Conservation (phyloP, 441 rosid genomes). For the Theobroma grandiflorum region DNA sequence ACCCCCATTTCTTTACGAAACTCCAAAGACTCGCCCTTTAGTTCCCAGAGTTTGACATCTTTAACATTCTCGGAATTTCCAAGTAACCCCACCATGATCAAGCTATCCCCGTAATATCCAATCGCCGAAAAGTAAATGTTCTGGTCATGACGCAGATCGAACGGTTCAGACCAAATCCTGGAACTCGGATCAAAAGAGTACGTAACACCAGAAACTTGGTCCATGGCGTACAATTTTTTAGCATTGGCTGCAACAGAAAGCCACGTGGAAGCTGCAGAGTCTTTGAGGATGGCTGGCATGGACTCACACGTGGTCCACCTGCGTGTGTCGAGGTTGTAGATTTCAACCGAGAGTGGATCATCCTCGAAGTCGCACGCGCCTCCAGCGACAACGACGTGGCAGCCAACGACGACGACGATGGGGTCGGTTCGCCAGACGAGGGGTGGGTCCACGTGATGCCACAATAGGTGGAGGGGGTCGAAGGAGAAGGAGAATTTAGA, state of each 20-base stretch:
- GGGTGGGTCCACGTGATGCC: conserved; percentile 67
- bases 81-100: conserved; percentile 57
- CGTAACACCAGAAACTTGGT: conserved; percentile 56
- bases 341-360: conserved; percentile 70
- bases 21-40: conserved; percentile 37
- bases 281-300: conserved; percentile 60
- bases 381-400: conserved; percentile 58
- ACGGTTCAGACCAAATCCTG: conserved; percentile 62
- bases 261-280: conserved; percentile 64
- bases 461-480: conserved; percentile 69
- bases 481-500: conserved; percentile 64
- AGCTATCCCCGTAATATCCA: conserved; percentile 40
- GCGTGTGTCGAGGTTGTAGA: conserved; percentile 47
- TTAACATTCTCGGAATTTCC: conserved; percentile 41
- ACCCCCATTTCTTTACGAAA: conserved; percentile 45
- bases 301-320: conserved; percentile 61
- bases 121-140: conserved; percentile 39
- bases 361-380: conserved; percentile 74
- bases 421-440: conserved; percentile 74
- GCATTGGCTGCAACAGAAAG: conserved; percentile 56
- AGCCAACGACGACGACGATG: conserved; percentile 60
- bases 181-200: conserved; percentile 56
- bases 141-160: conserved; percentile 39
- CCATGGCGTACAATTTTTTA: conserved; percentile 55
- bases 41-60: conserved; percentile 59